Evolutionary conservation across 2,329 filamentous ascomycete species (phyloP).

Genomic region (Myotisia sp.): DNA sequence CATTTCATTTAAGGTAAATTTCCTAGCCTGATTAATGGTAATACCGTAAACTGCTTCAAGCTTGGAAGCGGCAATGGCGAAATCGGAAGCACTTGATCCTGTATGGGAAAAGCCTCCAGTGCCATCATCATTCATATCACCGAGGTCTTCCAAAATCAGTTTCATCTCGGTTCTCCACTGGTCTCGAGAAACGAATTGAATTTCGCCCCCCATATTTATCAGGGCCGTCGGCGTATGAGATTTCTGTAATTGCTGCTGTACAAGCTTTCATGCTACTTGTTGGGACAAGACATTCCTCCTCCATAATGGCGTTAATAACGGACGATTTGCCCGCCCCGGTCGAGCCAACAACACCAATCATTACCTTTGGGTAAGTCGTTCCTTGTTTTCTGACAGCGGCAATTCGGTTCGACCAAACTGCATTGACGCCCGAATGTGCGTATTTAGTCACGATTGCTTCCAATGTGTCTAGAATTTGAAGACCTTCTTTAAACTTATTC

Average conservation of each 20-base stretch:
- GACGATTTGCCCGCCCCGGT: slow-evolving; percentile 50
- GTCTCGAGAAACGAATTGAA: slow-evolving; percentile 41
- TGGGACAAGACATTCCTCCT: slow-evolving; percentile 43
- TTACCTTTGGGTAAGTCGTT: slow-evolving; percentile 27
- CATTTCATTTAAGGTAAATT: slow-evolving; percentile 16
- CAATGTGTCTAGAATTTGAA: slow-evolving; percentile 24
- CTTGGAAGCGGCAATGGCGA: slow-evolving; percentile 29
- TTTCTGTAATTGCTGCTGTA: slow-evolving; percentile 47
- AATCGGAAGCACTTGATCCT: slow-evolving; percentile 32
- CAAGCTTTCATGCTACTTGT: slow-evolving; percentile 49
- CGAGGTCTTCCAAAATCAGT: slow-evolving; percentile 34
- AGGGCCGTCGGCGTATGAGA: slow-evolving; percentile 40
- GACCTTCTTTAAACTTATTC: slow-evolving; percentile 16
- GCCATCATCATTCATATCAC: slow-evolving; percentile 23
- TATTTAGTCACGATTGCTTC: slow-evolving; percentile 19
- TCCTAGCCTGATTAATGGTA: background rate
- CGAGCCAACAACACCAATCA: slow-evolving; percentile 47
- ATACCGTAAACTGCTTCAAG: slow-evolving; percentile 26
- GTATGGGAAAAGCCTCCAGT: background rate
- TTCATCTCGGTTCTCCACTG: slow-evolving; percentile 43
- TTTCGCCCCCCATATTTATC: slow-evolving; percentile 40
- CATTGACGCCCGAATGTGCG: slow-evolving; percentile 18
- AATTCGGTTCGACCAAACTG: slow-evolving; percentile 31
- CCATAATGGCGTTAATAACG: slow-evolving; percentile 49
- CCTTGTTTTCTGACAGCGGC: slow-evolving; percentile 29